phyloP scores from a whole-genome alignment of 1,284 basidiomycete species.

The Boletus hoseneyae region DNA sequence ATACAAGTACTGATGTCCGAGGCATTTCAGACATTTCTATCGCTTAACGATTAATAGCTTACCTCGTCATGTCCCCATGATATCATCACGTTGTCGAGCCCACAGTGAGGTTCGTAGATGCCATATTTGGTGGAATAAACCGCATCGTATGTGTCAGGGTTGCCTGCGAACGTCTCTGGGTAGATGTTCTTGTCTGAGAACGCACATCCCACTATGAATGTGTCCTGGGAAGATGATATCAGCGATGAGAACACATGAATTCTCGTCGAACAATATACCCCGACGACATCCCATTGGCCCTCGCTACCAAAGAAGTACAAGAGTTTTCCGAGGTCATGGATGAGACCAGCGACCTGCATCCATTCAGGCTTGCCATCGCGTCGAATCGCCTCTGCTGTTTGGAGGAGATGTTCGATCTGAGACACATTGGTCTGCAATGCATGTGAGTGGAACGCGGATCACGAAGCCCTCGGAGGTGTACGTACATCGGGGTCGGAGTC shows the following conservation, averaged over 20 bases:
- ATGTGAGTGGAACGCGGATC: slow-evolving; percentile 16
- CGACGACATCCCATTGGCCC: slow-evolving; percentile 92
- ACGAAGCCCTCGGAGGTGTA: slow-evolving; percentile 5
- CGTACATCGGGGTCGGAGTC: slow-evolving; percentile 83
- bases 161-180: slow-evolving; percentile 77
- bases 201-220: slow-evolving; percentile 84
- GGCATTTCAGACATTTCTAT: slow-evolving; percentile 11
- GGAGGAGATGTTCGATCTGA: slow-evolving; percentile 88
- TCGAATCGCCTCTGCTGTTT: slow-evolving; percentile 90
- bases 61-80: slow-evolving; percentile 91
- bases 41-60: slow-evolving; percentile 8
- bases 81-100: slow-evolving; percentile 88
- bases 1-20: slow-evolving; percentile 61
- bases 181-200: slow-evolving; percentile 85
- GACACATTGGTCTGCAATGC: slow-evolving; percentile 61
- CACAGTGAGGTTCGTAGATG: slow-evolving; percentile 82
- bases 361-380: slow-evolving; percentile 86
- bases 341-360: slow-evolving; percentile 88
- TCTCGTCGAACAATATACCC: slow-evolving; percentile 38
- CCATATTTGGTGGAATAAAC: slow-evolving; percentile 80
- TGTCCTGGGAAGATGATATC: slow-evolving; percentile 52
- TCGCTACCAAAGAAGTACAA: slow-evolving; percentile 78
- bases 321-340: slow-evolving; percentile 87
- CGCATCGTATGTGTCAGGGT: slow-evolving; percentile 71
- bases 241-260: slow-evolving; percentile 6